Percentiles rank a stretch among this genome's conserved stretches.
Evolutionary conservation across 1,284 basidiomycete genomes (phyloP).

Genomic region (Boletellus deceptivus): DNA sequence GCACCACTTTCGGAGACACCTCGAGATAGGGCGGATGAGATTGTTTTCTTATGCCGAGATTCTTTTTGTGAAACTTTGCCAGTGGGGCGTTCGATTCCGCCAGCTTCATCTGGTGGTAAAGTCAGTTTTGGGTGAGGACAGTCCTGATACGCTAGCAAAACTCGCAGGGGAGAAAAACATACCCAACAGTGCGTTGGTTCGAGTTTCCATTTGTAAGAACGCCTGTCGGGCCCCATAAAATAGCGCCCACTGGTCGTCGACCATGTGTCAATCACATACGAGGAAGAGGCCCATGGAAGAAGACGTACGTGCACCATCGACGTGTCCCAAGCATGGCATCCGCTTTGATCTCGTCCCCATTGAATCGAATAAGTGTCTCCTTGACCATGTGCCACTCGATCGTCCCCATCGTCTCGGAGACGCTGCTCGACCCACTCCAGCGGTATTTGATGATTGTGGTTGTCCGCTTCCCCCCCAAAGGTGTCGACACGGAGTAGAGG

Average conservation of each 20-base stretch:
- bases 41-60: constrained; percentile 23
- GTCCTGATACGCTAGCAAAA: background rate
- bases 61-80: constrained; percentile 26
- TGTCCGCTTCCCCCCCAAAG: constrained; percentile 18
- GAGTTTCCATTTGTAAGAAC: constrained; percentile 31
- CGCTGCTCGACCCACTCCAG: constrained; percentile 23
- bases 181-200: constrained; percentile 24
- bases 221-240: constrained; percentile 29
- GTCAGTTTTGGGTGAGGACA: background rate
- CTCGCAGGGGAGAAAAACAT: background rate
- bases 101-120: constrained; percentile 20
- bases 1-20: constrained; percentile 13
- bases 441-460: constrained; percentile 29
- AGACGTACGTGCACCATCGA: constrained; percentile 23
- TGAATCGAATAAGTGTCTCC: constrained; percentile 24
- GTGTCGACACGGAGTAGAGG: constrained; percentile 27
- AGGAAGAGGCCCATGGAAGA: background rate
- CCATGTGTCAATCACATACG: background rate
- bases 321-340: constrained; percentile 25
- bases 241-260: constrained; percentile 23
- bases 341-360: constrained; percentile 20
- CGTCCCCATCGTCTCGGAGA: constrained; percentile 26
- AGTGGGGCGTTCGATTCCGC: constrained; percentile 13
- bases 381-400: constrained; percentile 30
- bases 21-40: constrained; percentile 24